Base-by-base conservation (phyloP, 2,329 filamentous ascomycete species). In the Ascochyta clinopodiicola region DNA sequence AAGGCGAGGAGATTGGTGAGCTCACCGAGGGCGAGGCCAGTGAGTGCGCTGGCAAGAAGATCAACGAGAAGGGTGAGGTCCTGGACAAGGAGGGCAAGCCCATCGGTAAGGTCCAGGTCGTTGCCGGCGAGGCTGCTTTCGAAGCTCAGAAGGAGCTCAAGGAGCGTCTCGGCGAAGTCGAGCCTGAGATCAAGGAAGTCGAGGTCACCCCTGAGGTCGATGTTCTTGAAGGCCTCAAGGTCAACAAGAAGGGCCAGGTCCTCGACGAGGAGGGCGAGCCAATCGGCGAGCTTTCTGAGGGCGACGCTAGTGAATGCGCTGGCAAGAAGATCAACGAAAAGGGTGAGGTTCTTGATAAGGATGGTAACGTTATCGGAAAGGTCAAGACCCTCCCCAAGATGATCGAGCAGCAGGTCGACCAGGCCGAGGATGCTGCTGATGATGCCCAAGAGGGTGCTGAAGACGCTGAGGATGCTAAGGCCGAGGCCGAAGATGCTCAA, bases 271-370 rank as follows among this genome's bases (percentile, higher is more conserved):
- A 82, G 47, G 82, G 82, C 22, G 82, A 84, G 56, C 72, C 77
- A 6, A 81, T 84, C 61, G 82, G 81, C 29, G 80, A 82, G 63
- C 79, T 84, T 37, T 69, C 74, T 36, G 81, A 83, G 61, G 87
- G 87, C 37, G 82, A 88, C 47, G 72, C 88, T 12, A 73, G 81
- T 13, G 84, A 87, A 59, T 88, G 86, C 59, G 84, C 87, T 17
- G 81, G 86, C 55, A 87, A 87, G 77, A 88, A 87, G 73, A 78
- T 86, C 62, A 87, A 88, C 61, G 82, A 81, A 56, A 79, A 87
- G 72, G 86, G 86, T 19, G 86, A 88, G 65, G 84, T 88, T 51
- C 79, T 87, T 67, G 86, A 87, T 69, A 85, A 81, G 70, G 82
- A 85, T 40, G 86, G 86, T 39, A 86, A 86, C 38, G 79, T 88